Percentiles rank a stretch among this genome's conserved stretches.
phyloP scores from a whole-genome alignment of 306 rosid genomes.

The Fagus sylvatica region DNA sequence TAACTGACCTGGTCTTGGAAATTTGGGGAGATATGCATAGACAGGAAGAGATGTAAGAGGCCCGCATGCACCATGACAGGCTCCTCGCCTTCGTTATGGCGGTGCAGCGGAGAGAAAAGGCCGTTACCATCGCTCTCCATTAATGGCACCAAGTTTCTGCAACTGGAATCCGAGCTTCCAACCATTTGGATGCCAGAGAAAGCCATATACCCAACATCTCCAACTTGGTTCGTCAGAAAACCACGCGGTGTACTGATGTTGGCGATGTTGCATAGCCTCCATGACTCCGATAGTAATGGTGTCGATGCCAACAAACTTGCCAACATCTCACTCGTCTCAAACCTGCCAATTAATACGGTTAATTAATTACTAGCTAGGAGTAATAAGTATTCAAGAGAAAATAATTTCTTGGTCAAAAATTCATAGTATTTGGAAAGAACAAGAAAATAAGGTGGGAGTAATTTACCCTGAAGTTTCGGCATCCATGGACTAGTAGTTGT shows the following conservation, averaged over 20 bases:
- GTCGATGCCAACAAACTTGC: conserved; percentile 66
- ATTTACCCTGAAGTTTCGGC: conserved; percentile 72
- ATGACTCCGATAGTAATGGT: conserved; percentile 69
- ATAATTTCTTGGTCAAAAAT: neutral
- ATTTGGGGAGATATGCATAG: conserved; percentile 25
- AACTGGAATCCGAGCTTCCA: conserved; percentile 5
- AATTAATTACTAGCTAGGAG: neutral
- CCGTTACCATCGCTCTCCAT: conserved; percentile 33
- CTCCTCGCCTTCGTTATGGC: conserved; percentile 38
- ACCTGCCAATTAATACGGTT: conserved; percentile 30
- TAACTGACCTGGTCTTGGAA: conserved; percentile 59
- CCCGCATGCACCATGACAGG: conserved; percentile 68
- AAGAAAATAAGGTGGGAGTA: neutral
- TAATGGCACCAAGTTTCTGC: conserved; percentile 43
- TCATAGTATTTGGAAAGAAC: neutral
- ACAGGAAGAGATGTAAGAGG: conserved; percentile 45
- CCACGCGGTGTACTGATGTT: conserved; percentile 36
- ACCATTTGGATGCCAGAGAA: conserved; percentile 60
- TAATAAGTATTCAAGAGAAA: neutral
- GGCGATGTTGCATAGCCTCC: conserved; percentile 66
- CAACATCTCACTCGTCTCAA: conserved; percentile 75
- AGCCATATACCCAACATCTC: conserved; percentile 51
- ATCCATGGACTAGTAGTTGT: conserved; percentile 40
- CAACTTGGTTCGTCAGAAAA: conserved; percentile 41
- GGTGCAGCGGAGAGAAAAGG: conserved; percentile 35